These are phyloP conservation scores for Perkinsus chesapeaki DNA, from an alignment of 169 alveolate genomes.

Conservation along the genomic window DNA sequence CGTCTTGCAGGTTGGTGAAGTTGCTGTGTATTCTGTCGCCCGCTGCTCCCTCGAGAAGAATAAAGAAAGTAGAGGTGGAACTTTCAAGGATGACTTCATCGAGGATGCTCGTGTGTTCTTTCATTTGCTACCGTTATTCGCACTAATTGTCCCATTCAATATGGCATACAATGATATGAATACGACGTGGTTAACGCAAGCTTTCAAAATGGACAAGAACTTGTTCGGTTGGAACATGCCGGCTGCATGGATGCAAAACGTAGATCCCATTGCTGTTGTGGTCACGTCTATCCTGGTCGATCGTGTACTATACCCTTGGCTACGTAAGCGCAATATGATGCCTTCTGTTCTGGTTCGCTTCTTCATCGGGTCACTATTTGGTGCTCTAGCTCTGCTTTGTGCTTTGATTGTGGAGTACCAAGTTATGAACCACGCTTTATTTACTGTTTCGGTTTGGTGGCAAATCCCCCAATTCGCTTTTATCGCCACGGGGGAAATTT, in stretches of 20 bases:
- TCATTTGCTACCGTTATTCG: background rate
- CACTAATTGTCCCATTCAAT: background rate
- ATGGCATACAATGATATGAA: background rate
- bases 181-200: background rate
- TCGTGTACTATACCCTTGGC: background rate
- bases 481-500: background rate
- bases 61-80: background rate
- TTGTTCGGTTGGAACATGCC: background rate
- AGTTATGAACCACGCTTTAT: background rate
- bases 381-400: background rate
- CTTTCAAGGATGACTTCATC: background rate
- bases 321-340: background rate
- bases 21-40: background rate
- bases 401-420: background rate
- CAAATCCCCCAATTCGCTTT: background rate
- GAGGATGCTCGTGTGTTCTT: background rate
- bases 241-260: background rate
- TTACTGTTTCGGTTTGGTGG: background rate
- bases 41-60: background rate
- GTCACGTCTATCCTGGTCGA: background rate
- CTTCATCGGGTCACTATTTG: background rate
- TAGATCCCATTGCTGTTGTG: background rate
- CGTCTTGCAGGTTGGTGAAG: background rate
- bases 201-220: background rate
- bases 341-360: background rate